phyloP scores from a whole-genome alignment of 441 rosid genomes.

The Populus hybrid region DNA sequence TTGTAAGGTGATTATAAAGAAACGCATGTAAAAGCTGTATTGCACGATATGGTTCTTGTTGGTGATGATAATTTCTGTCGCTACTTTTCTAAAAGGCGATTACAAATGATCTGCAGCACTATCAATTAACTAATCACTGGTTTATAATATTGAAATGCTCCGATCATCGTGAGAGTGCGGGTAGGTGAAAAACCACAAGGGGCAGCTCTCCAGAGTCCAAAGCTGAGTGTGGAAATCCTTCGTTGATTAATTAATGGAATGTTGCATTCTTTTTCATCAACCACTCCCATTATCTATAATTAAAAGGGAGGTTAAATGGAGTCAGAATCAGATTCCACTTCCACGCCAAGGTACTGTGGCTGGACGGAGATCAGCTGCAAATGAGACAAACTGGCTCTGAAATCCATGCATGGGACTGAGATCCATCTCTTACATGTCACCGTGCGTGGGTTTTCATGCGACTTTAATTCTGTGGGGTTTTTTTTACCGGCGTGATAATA shows the following conservation, averaged over 20 bases:
- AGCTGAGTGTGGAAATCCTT: background rate
- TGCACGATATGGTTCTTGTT: background rate
- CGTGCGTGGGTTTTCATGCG: background rate
- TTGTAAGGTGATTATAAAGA: too few species aligned
- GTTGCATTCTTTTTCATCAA: background rate
- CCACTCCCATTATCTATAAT: too few species aligned
- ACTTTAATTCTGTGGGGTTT: background rate
- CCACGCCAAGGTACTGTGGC: background rate
- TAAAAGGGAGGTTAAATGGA: too few species aligned
- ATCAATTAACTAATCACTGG: background rate
- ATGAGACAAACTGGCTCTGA: background rate
- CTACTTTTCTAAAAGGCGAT: too few species aligned
- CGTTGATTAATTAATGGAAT: background rate
- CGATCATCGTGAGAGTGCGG: background rate
- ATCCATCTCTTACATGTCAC: background rate
- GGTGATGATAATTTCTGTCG: background rate
- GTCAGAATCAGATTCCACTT: too few species aligned
- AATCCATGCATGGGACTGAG: background rate
- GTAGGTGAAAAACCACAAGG: background rate
- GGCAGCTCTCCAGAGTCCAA: too few species aligned
- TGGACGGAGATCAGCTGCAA: too few species aligned
- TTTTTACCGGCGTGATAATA: background rate
- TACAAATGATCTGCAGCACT: too few species aligned
- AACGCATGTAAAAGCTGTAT: too few species aligned
- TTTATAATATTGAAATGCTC: background rate